These are phyloP conservation scores for Pilaira anomala DNA, from an alignment of 192 early-diverging fungal genomes.

Conservation along the genomic window DNA sequence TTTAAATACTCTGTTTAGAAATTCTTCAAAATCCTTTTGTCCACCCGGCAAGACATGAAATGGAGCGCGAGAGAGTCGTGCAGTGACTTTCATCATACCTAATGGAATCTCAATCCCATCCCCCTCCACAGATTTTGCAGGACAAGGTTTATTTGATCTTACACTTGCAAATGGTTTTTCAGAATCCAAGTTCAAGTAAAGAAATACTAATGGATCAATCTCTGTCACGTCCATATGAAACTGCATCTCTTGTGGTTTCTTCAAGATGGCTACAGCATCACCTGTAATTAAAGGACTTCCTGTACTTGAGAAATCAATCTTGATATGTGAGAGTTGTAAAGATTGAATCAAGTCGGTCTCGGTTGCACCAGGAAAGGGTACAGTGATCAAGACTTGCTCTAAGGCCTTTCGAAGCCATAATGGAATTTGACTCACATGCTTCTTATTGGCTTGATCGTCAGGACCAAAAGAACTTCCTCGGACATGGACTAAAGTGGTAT, in stretches of 20 bases:
- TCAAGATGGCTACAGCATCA: slow-evolving; percentile 25
- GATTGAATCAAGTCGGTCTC: slow-evolving; percentile 33
- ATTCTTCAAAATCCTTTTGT: slow-evolving; percentile 36
- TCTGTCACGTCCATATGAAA: slow-evolving; percentile 26
- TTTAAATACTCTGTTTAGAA: slow-evolving; percentile 27
- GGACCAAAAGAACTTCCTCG: slow-evolving; percentile 27
- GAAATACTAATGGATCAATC: slow-evolving; percentile 25
- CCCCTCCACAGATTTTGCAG: slow-evolving; percentile 17
- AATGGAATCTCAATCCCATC: neutral
- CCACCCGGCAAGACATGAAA: slow-evolving; percentile 26
- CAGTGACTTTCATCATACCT: slow-evolving; percentile 21
- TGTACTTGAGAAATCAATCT: slow-evolving; percentile 32
- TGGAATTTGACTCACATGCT: slow-evolving; percentile 6
- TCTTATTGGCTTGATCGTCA: slow-evolving; percentile 12
- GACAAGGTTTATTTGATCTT: slow-evolving; percentile 14
- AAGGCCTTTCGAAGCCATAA: slow-evolving; percentile 33
- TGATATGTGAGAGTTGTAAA: slow-evolving; percentile 21
- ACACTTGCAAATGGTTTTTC: slow-evolving; percentile 31
- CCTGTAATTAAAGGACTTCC: slow-evolving; percentile 30
- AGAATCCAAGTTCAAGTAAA: slow-evolving; percentile 20
- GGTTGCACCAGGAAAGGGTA: slow-evolving; percentile 36
- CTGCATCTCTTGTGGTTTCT: slow-evolving; percentile 33
- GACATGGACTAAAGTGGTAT: slow-evolving; percentile 21
- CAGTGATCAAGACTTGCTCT: slow-evolving; percentile 10
- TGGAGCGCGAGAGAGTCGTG: slow-evolving; percentile 25